Evolutionary conservation across 2,329 filamentous ascomycete genomes (phyloP).

Genomic region (Fusarium redolens): DNA sequence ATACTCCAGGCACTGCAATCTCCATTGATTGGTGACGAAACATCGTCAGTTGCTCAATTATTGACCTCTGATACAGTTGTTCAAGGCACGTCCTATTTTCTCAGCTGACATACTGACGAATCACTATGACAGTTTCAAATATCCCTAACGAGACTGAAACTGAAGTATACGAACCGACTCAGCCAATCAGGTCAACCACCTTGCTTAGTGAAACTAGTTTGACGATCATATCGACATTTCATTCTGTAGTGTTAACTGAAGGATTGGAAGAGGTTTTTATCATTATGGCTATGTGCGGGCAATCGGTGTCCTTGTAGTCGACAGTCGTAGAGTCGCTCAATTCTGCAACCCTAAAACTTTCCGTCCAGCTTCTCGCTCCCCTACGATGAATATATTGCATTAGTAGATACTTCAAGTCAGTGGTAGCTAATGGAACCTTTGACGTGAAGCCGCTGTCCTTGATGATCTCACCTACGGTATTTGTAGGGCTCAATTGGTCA

Average conservation of each 20-base stretch:
- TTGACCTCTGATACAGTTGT: background rate
- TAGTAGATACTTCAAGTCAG: too few species aligned
- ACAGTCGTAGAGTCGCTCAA: too few species aligned
- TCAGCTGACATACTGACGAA: constrained; percentile 1
- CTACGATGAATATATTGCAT: too few species aligned
- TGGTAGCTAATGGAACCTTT: too few species aligned
- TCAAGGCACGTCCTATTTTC: background rate
- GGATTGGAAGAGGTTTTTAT: background rate
- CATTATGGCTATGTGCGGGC: too few species aligned
- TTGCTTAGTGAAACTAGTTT: background rate
- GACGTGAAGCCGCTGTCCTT: too few species aligned
- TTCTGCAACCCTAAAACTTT: too few species aligned
- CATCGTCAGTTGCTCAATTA: background rate
- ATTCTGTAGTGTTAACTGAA: background rate
- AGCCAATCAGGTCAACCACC: constrained; percentile 8
- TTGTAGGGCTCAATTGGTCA: too few species aligned
- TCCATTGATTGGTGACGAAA: constrained; percentile 8
- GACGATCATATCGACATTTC: background rate
- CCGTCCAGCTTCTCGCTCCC: too few species aligned
- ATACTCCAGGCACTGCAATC: background rate
- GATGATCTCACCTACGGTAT: too few species aligned
- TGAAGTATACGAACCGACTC: constrained; percentile 1
- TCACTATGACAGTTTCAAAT: background rate
- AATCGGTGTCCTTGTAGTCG: too few species aligned
- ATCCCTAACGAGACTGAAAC: constrained; percentile 17